Conservation (phyloP, 2,329 filamentous ascomycete genomes). For the Alternaria sp. region DNA sequence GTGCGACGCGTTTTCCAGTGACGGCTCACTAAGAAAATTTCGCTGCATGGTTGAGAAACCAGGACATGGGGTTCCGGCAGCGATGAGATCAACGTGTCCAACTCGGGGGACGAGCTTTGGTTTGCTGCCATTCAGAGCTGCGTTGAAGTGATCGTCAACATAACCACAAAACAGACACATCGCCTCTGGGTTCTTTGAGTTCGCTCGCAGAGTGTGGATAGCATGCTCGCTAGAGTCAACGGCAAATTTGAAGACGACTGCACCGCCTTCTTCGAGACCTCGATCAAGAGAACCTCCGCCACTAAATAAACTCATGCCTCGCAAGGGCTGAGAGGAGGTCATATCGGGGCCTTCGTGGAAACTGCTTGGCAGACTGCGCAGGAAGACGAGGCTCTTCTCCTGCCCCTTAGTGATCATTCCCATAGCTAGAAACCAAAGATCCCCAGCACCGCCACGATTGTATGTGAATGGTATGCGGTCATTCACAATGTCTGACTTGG, state of each 20-base stretch:
- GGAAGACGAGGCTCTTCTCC: slow-evolving; percentile 5
- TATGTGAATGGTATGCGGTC: slow-evolving; percentile 68
- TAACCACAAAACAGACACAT: slow-evolving; percentile 72
- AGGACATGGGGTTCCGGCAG: slow-evolving; percentile 78
- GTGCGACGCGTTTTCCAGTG: slow-evolving; percentile 76
- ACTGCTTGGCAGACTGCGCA: slow-evolving; percentile 11
- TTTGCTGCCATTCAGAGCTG: slow-evolving; percentile 60
- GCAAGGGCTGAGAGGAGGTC: slow-evolving; percentile 40
- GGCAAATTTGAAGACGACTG: slow-evolving; percentile 69
- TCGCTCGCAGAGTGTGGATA: slow-evolving; percentile 78
- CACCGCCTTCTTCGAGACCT: slow-evolving; percentile 76
- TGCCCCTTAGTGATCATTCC: slow-evolving; percentile 22
- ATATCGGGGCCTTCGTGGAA: slow-evolving; percentile 66
- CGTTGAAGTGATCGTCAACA: slow-evolving; percentile 71
- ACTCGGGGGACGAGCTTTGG: slow-evolving; percentile 61
- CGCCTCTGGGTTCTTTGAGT: slow-evolving; percentile 55
- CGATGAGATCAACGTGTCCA: slow-evolving; percentile 73
- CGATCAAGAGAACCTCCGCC: slow-evolving; percentile 80
- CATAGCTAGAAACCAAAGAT: slow-evolving; percentile 69
- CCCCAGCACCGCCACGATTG: slow-evolving; percentile 68
- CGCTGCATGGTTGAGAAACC: slow-evolving; percentile 74
- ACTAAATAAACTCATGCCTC: slow-evolving; percentile 76
- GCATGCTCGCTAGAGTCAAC: slow-evolving; percentile 72
- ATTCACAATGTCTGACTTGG: slow-evolving; percentile 38
- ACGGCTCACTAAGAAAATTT: slow-evolving; percentile 62